Conservation (phyloP, 371 early-diverging fungal species). For the Circinella umbellata region DNA sequence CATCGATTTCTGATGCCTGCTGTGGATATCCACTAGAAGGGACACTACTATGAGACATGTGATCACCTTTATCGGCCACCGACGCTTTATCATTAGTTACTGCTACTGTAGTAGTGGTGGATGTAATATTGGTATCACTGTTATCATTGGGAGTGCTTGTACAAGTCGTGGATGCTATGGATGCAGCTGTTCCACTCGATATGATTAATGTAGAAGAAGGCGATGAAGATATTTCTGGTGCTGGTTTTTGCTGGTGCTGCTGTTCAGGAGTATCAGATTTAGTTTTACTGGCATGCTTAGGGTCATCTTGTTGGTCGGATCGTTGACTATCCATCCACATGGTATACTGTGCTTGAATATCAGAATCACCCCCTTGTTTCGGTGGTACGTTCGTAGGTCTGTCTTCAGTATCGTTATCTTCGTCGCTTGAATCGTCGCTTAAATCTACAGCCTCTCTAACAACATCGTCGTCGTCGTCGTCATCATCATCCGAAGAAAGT, state of each 20-base stretch:
- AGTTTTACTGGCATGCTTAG: conserved; percentile 15
- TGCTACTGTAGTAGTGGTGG: background rate
- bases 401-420: conserved; percentile 16
- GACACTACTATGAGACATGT: background rate
- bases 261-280: conserved; percentile 6
- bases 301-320: conserved; percentile 8
- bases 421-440: conserved; percentile 15
- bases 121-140: background rate
- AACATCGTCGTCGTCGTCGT: conserved; percentile 19
- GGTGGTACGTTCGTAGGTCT: conserved; percentile 6
- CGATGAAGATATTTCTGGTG: conserved; percentile 7
- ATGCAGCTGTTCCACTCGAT: conserved; percentile 3
- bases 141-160: conserved; percentile 5
- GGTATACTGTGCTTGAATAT: conserved; percentile 46
- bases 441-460: conserved; percentile 13
- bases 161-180: conserved; percentile 6
- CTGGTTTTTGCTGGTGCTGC: conserved; percentile 1
- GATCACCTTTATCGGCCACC: background rate
- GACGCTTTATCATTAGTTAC: background rate
- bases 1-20: conserved; percentile 14
- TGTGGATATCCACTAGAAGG: background rate
- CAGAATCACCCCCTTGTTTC: conserved; percentile 13
- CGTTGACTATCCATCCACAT: conserved; percentile 48
- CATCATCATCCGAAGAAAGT: conserved; percentile 18
- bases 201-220: conserved; percentile 12